Evolutionary conservation across 768 basidiomycete species (phyloP), one percentile per base, ranked within the genome.

Genomic region (Leucogyrophana mollusca): DNA sequence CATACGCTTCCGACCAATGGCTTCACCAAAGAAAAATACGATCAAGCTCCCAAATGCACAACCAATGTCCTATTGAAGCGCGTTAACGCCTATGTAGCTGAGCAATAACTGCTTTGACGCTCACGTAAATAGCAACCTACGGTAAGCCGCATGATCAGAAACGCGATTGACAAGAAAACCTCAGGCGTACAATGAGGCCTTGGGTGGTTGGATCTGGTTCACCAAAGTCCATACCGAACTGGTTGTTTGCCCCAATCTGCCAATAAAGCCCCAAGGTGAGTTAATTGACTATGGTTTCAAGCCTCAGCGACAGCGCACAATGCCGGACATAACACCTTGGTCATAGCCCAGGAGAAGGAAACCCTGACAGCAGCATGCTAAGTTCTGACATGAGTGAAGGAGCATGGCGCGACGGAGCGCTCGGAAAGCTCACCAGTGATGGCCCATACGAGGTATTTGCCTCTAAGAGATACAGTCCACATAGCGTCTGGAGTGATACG

Each of bases 261-360:
- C 24, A 17, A 13, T 8, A 9, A 16, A n/a, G n/a, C 34, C 6
- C 22, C 22, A 24, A 20, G 17, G 21, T 13, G n/a, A 23, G 34
- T 9, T 10, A 2, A 9, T 17, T 24, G 18, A 7, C 9, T 11
- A 30, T 13, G 20, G n/a, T 4, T 11, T 39, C 3, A 34, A 18
- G n/a, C 6, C 16, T n/a, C 35, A 30, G 30, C 13, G 16, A 36
- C 21, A 13, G 30, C 55, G 33, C 42, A 69, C 70, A 23, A 71
- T 67, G 5, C 70, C 69, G 21, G 68, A 70, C 69, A 71, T 72
- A 22, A 71, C 68, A 14, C 69, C 69, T 50, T 70, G 67, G 51
- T 69, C 68, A 48, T 70, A 70, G 2, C 34, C 51, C 2, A 64
- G 48, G 10, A 71, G 63, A 20, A 70, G 50, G 50, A 71, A 69